Evolutionary conservation across 208 protist genomes (phyloP).

Genomic region (Trypanosoma theileri): DNA sequence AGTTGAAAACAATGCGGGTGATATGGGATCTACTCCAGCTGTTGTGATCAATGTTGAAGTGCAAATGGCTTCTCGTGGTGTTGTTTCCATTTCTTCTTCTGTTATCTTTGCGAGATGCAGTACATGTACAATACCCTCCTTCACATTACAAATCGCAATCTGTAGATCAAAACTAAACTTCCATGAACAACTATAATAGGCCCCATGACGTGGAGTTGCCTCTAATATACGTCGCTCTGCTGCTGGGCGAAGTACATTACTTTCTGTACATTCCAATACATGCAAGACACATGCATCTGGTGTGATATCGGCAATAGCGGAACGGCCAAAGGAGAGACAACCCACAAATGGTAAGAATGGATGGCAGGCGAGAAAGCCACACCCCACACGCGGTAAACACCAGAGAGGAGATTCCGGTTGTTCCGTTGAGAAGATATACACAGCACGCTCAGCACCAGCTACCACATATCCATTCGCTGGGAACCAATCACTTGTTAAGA

Average conservation of each 20-base stretch:
- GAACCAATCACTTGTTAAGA: conserved; percentile 77
- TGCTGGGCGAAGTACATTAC: conserved; percentile 1
- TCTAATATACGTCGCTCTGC: conserved; percentile 28
- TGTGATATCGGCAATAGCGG: not conserved
- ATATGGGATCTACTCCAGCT: too few relatives aligned
- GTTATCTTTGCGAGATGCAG: conserved; percentile 36
- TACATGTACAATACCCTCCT: conserved; percentile 58
- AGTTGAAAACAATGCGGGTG: too few relatives aligned
- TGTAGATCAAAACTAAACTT: conserved; percentile 78
- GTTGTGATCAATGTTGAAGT: too few relatives aligned
- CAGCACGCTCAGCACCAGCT: conserved; percentile 47
- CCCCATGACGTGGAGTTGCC: conserved; percentile 27
- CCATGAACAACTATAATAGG: conserved; percentile 51
- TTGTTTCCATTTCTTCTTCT: not conserved
- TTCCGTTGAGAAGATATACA: conserved; percentile 56
- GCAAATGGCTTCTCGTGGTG: not conserved
- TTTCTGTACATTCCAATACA: conserved; percentile 28
- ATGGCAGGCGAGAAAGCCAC: conserved; percentile 55
- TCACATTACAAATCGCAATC: conserved; percentile 62
- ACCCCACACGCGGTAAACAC: conserved; percentile 29
- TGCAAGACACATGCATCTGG: conserved; percentile 28
- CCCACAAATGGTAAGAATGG: conserved; percentile 70
- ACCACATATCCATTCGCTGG: conserved; percentile 55
- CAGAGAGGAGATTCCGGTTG: conserved; percentile 47
- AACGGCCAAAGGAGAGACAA: conserved; percentile 39